Conservation (phyloP, 352 stramenopile genomes). For the Thalassiosira exigua region DNA sequence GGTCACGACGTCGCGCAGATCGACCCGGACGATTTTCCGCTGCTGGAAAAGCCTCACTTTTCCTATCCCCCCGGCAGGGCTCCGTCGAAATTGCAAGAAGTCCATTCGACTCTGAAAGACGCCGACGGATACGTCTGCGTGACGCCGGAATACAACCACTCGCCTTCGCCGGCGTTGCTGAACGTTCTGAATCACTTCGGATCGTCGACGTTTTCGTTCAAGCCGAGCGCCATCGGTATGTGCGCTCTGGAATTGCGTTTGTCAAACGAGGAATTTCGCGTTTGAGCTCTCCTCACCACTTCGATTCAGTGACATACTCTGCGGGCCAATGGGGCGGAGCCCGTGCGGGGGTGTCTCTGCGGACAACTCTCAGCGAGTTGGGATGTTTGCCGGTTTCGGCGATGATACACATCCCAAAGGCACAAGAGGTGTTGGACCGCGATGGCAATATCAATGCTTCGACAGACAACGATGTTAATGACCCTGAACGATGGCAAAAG, state of each 20-base stretch:
- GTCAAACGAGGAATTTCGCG: neutral
- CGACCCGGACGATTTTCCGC: conserved; percentile 58
- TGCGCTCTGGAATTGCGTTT: neutral
- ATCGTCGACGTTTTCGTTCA: conserved; percentile 78
- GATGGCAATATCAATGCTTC: conserved; percentile 52
- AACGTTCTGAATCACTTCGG: conserved; percentile 86
- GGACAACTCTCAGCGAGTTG: conserved; percentile 80
- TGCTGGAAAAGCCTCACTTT: conserved; percentile 80
- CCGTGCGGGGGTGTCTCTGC: conserved; percentile 69
- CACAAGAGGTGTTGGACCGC: conserved; percentile 70
- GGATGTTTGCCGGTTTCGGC: conserved; percentile 80
- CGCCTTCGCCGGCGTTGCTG: conserved; percentile 74
- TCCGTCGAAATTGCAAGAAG: conserved; percentile 57
- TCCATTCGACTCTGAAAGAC: conserved; percentile 53
- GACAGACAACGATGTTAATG: conserved; percentile 15
- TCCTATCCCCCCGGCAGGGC: conserved; percentile 57
- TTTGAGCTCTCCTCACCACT: no score
- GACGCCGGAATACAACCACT: conserved; percentile 87
- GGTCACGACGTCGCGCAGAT: conserved; percentile 55
- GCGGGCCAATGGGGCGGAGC: conserved; percentile 82
- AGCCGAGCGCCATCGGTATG: conserved; percentile 73
- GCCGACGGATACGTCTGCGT: conserved; percentile 83
- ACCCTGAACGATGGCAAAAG: conserved; percentile 53
- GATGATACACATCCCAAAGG: conserved; percentile 80
- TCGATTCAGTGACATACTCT: conserved; percentile 70